Evolutionary conservation across 2,329 filamentous ascomycete genomes (phyloP).

Genomic region (Neopestalotiopsis sp.): DNA sequence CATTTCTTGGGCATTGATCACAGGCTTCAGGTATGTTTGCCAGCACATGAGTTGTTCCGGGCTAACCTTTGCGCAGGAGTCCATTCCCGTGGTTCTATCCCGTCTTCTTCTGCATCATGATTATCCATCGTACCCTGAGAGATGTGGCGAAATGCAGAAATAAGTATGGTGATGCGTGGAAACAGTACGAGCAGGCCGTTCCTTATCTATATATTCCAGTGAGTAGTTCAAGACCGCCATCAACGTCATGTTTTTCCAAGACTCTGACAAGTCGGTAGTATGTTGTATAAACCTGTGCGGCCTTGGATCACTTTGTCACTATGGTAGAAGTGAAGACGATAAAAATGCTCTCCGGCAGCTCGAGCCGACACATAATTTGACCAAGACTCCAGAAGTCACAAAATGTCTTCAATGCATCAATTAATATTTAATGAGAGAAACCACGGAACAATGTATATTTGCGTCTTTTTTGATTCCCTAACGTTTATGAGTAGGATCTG

Average conservation of each 20-base stretch:
- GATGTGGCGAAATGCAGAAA: conserved; percentile 77
- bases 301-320: background rate
- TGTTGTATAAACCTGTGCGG: background rate
- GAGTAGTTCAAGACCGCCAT: conserved; percentile 23
- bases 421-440: no score
- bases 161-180: conserved; percentile 85
- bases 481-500: background rate
- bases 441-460: background rate
- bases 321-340: background rate
- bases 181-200: conserved; percentile 78
- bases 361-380: background rate
- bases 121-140: conserved; percentile 75
- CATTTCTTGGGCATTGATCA: conserved; percentile 54
- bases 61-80: conserved; percentile 41
- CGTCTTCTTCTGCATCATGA: conserved; percentile 82
- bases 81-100: conserved; percentile 92
- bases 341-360: background rate
- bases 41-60: no score
- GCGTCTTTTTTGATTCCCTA: background rate
- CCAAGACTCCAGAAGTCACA: background rate
- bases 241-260: no score
- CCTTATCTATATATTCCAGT: conserved; percentile 77
- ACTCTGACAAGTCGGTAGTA: background rate
- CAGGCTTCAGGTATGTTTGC: conserved; percentile 44
- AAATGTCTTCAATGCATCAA: no score